These are phyloP conservation scores for Xylogone sp. DNA, from an alignment of 2,329 filamentous ascomycete genomes.

Conservation along the genomic window DNA sequence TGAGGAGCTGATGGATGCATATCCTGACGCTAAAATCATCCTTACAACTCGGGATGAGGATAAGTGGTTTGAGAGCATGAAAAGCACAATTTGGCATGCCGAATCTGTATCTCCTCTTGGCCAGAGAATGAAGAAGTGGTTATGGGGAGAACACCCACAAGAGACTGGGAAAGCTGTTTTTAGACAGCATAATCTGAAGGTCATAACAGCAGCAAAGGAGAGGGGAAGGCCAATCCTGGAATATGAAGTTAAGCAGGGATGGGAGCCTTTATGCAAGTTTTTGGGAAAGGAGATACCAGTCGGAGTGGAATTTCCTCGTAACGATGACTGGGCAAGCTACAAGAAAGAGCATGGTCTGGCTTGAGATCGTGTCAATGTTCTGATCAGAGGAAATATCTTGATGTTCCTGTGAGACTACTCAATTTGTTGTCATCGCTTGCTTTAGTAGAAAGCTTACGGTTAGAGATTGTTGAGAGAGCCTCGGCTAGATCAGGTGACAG, in stretches of 20 bases:
- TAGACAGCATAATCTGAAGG: conserved; percentile 8
- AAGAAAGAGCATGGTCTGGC: conserved; percentile 13
- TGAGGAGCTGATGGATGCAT: conserved; percentile 16
- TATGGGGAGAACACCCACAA: conserved; percentile 6
- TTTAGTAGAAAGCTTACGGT: too few species aligned
- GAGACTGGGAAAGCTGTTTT: conserved; percentile 5
- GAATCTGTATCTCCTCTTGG: background rate
- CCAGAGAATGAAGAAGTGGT: background rate
- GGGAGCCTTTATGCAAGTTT: conserved; percentile 13
- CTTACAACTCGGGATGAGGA: conserved; percentile 14
- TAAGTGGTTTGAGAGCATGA: conserved; percentile 11
- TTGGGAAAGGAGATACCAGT: conserved; percentile 11
- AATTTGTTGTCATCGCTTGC: too few species aligned
- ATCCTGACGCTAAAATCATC: conserved; percentile 16
- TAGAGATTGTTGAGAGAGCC: too few species aligned
- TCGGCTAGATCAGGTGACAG: too few species aligned
- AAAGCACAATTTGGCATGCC: conserved; percentile 6
- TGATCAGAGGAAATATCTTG: too few species aligned
- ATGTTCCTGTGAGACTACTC: too few species aligned
- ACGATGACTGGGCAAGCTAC: conserved; percentile 7
- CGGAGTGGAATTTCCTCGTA: conserved; percentile 8
- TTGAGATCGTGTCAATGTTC: too few species aligned
- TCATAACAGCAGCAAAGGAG: conserved; percentile 1
- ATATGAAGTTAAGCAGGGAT: conserved; percentile 14
- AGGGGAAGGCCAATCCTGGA: conserved; percentile 5